phyloP scores from a whole-genome alignment of 371 early-diverging fungal genomes.

The Catenaria anguillulae region DNA sequence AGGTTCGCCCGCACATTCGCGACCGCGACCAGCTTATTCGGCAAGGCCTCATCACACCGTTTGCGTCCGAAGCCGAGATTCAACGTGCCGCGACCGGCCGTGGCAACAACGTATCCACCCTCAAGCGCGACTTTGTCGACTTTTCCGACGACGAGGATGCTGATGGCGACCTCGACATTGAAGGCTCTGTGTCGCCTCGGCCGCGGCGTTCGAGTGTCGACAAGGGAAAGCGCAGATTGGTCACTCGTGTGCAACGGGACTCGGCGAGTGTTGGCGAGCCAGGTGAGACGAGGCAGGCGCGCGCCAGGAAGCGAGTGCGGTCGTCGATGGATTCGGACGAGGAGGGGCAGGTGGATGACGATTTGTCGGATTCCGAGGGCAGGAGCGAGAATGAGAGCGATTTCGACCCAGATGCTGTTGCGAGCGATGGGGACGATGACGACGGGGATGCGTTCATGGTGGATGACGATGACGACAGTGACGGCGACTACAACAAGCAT shows the following conservation, averaged over 20 bases:
- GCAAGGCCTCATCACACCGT: conserved; percentile 65
- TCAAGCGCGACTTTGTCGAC: conserved; percentile 5
- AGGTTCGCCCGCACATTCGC: too few relatives aligned
- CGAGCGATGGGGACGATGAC: background rate
- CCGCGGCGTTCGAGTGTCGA: too few relatives aligned
- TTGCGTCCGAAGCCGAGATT: conserved; percentile 14
- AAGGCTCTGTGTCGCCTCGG: too few relatives aligned
- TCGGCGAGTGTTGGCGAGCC: too few relatives aligned
- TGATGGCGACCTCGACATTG: too few relatives aligned
- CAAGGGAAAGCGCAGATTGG: too few relatives aligned
- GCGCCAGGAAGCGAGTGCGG: too few relatives aligned
- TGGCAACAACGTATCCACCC: background rate
- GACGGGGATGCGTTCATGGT: background rate
- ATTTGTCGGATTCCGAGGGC: background rate
- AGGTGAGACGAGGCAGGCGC: too few relatives aligned
- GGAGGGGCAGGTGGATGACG: conserved; percentile 8
- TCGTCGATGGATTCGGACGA: too few relatives aligned
- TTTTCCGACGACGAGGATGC: conserved; percentile 11
- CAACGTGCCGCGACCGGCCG: conserved; percentile 13
- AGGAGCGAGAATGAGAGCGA: background rate
- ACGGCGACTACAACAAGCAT: too few relatives aligned
- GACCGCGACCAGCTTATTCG: conserved; percentile 50
- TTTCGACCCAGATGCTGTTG: conserved; percentile 6
- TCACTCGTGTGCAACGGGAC: too few relatives aligned
- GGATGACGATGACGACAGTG: background rate